Conservation (phyloP, 192 early-diverging fungal species). For the Linnemannia hyalina region DNA sequence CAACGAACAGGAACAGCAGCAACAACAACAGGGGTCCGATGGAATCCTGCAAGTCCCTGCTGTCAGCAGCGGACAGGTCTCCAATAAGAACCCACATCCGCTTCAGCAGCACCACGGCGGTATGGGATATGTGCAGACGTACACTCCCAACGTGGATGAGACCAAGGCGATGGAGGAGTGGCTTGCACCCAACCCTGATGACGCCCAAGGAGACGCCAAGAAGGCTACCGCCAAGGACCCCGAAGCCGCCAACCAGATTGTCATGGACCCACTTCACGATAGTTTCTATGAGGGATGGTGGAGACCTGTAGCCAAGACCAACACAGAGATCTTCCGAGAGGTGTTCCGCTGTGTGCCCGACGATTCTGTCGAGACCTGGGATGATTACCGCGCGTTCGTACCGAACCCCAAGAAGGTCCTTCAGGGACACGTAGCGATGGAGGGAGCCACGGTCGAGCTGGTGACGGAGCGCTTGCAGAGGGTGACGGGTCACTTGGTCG, state of each 20-base stretch:
- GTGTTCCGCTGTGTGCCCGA: constrained; percentile 91
- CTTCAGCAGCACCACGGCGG: constrained; percentile 14
- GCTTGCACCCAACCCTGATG: constrained; percentile 1
- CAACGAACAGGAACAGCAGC: constrained; percentile 6
- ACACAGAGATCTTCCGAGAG: constrained; percentile 78
- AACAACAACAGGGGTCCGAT: neutral
- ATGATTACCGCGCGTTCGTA: constrained; percentile 59
- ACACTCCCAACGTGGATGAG: constrained; percentile 24
- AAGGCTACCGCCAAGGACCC: constrained; percentile 26
- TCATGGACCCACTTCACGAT: constrained; percentile 80
- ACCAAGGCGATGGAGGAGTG: constrained; percentile 14
- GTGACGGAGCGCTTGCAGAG: constrained; percentile 48
- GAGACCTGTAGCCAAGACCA: constrained; percentile 70
- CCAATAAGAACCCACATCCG: neutral
- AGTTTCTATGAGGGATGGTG: constrained; percentile 73
- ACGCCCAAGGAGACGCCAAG: constrained; percentile 14
- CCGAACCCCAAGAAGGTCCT: constrained; percentile 60
- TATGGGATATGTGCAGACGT: constrained; percentile 15
- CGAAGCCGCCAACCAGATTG: constrained; percentile 50
- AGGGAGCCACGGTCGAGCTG: constrained; percentile 38
- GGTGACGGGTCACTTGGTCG: constrained; percentile 66
- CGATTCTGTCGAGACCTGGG: constrained; percentile 72
- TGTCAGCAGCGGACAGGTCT: neutral
- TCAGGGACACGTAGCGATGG: constrained; percentile 66
- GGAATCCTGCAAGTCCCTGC: neutral